These are phyloP conservation scores for Talaromyces piceae DNA, from an alignment of 2,329 filamentous ascomycete species.

Conservation along the genomic window DNA sequence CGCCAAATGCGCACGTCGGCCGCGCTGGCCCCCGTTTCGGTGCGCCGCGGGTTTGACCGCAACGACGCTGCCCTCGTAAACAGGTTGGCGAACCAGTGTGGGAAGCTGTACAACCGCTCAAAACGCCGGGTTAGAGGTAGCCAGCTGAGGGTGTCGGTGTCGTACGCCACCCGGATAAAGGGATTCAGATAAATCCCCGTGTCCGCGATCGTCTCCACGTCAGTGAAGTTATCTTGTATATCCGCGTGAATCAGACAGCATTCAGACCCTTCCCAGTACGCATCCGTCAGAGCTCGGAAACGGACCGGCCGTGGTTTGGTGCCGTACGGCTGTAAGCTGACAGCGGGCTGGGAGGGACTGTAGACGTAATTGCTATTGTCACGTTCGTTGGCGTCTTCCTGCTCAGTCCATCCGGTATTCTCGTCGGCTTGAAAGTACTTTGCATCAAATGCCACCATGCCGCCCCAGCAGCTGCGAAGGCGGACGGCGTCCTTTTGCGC, in stretches of 20 bases:
- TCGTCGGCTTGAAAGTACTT: conserved; percentile 33
- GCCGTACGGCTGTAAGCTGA: not conserved
- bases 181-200: conserved; percentile 67
- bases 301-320: conserved; percentile 28
- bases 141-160: conserved; percentile 49
- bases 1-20: not conserved
- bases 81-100: conserved; percentile 53
- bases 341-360: not conserved
- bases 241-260: conserved; percentile 54
- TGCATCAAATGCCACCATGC: conserved; percentile 54
- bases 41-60: not conserved
- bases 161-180: conserved; percentile 65
- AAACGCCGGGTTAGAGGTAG: conserved; percentile 55
- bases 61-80: conserved; percentile 19
- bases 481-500: conserved; percentile 53
- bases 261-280: conserved; percentile 58
- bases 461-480: conserved; percentile 69
- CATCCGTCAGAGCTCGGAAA: conserved; percentile 53
- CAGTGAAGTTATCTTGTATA: conserved; percentile 31
- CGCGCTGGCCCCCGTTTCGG: not conserved
- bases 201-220: conserved; percentile 31
- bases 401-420: too few relatives aligned
- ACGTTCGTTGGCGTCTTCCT: not conserved
- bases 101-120: conserved; percentile 55
- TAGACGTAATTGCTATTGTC: not conserved